phyloP scores from a whole-genome alignment of 495 filamentous ascomycete genomes.

The Penicillium parvum region DNA sequence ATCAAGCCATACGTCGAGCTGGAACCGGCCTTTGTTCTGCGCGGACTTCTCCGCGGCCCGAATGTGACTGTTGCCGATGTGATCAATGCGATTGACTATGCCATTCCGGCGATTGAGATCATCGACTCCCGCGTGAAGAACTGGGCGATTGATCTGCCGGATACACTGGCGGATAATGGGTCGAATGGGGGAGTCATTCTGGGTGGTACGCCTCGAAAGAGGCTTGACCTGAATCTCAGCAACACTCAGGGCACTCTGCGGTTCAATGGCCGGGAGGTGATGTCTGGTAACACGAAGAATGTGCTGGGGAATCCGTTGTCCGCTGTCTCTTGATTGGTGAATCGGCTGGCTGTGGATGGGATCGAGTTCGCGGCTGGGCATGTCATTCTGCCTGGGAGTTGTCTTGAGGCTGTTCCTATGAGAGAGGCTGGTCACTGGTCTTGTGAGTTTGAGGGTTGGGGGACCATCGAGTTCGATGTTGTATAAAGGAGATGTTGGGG shows the following conservation, averaged over 20 bases:
- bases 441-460: slow-evolving; percentile 18
- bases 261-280: slow-evolving; percentile 18
- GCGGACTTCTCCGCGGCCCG: slow-evolving; percentile 6
- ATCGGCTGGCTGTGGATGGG: slow-evolving; percentile 15
- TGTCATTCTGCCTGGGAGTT: slow-evolving; percentile 19
- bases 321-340: slow-evolving; percentile 18
- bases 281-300: slow-evolving; percentile 19
- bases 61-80: slow-evolving; percentile 23
- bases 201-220: slow-evolving; percentile 15
- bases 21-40: slow-evolving; percentile 19
- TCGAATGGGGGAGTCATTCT: slow-evolving; percentile 18
- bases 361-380: slow-evolving; percentile 17
- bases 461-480: slow-evolving; percentile 21
- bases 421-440: slow-evolving; percentile 9
- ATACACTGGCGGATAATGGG: slow-evolving; percentile 22
- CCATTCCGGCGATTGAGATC: slow-evolving; percentile 20
- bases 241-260: slow-evolving; percentile 12
- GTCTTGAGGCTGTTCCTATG: slow-evolving; percentile 20
- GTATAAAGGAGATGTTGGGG: slow-evolving; percentile 1
- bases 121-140: slow-evolving; percentile 21
- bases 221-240: slow-evolving; percentile 16
- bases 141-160: slow-evolving; percentile 21
- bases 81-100: slow-evolving; percentile 22
- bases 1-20: slow-evolving; percentile 24
- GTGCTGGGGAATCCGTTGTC: slow-evolving; percentile 19